These are phyloP conservation scores for Mycena pura DNA, from an alignment of 768 basidiomycete genomes.

Conservation along the genomic window DNA sequence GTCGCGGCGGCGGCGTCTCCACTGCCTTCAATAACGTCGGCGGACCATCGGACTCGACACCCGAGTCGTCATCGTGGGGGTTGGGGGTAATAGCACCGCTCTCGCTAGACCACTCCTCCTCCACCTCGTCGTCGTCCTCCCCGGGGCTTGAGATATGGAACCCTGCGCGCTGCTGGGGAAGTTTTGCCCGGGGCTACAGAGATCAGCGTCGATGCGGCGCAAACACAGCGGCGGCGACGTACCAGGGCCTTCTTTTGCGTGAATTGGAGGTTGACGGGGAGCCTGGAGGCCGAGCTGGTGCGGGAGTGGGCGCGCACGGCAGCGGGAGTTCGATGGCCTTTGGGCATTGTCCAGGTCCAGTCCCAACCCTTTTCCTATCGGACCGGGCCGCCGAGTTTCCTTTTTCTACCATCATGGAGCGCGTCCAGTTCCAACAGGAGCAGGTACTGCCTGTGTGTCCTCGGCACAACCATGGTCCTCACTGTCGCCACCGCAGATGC, in stretches of 20 bases:
- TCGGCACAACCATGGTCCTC: not conserved
- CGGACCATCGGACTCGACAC: constrained; percentile 28
- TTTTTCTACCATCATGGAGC: constrained; percentile 69
- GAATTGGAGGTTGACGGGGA: constrained; percentile 66
- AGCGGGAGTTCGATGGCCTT: constrained; percentile 38
- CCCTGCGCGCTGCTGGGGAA: constrained; percentile 41
- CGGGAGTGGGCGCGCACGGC: constrained; percentile 68
- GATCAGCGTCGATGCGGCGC: constrained; percentile 16
- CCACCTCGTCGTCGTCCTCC: constrained; percentile 47
- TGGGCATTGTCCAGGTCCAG: constrained; percentile 21
- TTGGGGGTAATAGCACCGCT: constrained; percentile 77
- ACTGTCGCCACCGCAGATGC: constrained; percentile 66
- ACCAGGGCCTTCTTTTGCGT: constrained; percentile 63
- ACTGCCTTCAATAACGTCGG: not conserved
- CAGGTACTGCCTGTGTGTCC: constrained; percentile 51
- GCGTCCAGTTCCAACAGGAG: constrained; percentile 94
- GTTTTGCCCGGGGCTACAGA: constrained; percentile 29
- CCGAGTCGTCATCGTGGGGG: constrained; percentile 41
- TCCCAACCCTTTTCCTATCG: too few relatives aligned
- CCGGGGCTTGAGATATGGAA: constrained; percentile 64
- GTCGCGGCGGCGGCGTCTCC: not conserved
- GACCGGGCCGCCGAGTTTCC: constrained; percentile 11
- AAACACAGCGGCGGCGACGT: constrained; percentile 20
- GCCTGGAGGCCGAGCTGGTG: constrained; percentile 65
- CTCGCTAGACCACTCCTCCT: constrained; percentile 76